A percentile compares a stretch with the other conserved stretches of the same genome.
Conservation (phyloP, 2,329 filamentous ascomycete species). For the Myriangium duriaei region DNA sequence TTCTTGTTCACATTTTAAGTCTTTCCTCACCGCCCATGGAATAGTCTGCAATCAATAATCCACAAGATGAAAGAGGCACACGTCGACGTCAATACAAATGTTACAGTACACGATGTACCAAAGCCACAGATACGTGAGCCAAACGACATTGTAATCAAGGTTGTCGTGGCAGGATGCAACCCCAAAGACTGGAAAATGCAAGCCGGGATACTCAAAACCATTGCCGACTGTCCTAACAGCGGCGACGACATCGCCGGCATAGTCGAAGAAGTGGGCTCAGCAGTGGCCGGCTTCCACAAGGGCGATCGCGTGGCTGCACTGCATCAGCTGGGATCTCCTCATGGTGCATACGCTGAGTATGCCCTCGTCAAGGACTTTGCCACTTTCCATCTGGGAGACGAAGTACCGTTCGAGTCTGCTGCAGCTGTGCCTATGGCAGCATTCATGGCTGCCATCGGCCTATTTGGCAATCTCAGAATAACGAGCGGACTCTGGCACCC, state of each 20-base stretch:
- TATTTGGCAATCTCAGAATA: conserved; percentile 38
- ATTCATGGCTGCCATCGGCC: conserved; percentile 40
- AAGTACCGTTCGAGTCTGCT: conserved; percentile 30
- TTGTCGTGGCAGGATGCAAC: conserved; percentile 9
- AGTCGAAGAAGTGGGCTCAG: conserved; percentile 14
- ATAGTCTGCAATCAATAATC: conserved; percentile 5
- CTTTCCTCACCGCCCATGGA: too few species aligned
- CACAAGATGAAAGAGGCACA: not conserved
- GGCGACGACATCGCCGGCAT: conserved; percentile 9
- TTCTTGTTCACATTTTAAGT: too few species aligned
- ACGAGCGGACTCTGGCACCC: conserved; percentile 35
- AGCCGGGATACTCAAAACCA: conserved; percentile 8
- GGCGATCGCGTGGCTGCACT: conserved; percentile 17
- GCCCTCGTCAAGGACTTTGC: conserved; percentile 29
- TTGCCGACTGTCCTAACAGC: conserved; percentile 9
- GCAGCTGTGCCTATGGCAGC: conserved; percentile 45
- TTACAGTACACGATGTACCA: conserved; percentile 4
- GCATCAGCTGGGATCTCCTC: conserved; percentile 27
- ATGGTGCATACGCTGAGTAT: conserved; percentile 32
- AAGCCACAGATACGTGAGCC: not conserved
- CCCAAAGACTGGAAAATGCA: conserved; percentile 13
- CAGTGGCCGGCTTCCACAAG: conserved; percentile 13
- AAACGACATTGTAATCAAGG: conserved; percentile 10
- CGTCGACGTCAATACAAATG: conserved; percentile 4
- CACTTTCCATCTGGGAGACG: conserved; percentile 30